Percentiles rank a stretch among this genome's conserved stretches.
phyloP scores from a whole-genome alignment of 257 asterid genomes.

The Linaria vulgaris region DNA sequence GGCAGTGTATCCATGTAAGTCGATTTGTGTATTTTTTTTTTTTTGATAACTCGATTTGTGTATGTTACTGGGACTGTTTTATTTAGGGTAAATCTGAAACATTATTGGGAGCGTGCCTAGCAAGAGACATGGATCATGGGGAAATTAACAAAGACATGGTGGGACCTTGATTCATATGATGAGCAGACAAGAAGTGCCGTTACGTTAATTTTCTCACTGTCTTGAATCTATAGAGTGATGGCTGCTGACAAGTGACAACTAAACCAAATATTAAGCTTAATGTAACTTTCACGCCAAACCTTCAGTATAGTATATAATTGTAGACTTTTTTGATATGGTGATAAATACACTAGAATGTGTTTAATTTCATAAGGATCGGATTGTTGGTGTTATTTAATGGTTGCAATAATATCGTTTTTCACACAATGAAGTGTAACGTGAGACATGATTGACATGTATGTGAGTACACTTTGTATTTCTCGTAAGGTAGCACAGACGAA shows the following conservation, averaged over 20 bases:
- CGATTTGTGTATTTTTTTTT: too few species aligned
- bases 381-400: too few species aligned
- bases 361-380: background rate
- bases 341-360: background rate
- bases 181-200: conserved; percentile 12
- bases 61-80: too few species aligned
- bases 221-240: background rate
- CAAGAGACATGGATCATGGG: background rate
- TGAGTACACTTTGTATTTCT: too few species aligned
- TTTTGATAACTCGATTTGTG: too few species aligned
- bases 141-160: background rate
- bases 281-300: background rate
- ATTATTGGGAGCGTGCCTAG: background rate
- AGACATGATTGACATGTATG: too few species aligned
- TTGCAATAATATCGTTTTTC: too few species aligned
- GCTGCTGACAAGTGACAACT: background rate
- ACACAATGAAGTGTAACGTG: too few species aligned
- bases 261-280: background rate
- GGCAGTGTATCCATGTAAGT: too few species aligned
- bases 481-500: too few species aligned
- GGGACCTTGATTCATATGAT: background rate
- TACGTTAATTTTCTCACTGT: background rate
- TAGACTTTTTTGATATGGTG: too few species aligned
- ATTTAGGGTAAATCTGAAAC: too few species aligned
- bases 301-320: background rate